Percentiles rank a stretch among this genome's conserved stretches.
These are phyloP conservation scores for Taphrina sp. DNA, from an alignment of 1,139 yeast species.

Conservation along the genomic window DNA sequence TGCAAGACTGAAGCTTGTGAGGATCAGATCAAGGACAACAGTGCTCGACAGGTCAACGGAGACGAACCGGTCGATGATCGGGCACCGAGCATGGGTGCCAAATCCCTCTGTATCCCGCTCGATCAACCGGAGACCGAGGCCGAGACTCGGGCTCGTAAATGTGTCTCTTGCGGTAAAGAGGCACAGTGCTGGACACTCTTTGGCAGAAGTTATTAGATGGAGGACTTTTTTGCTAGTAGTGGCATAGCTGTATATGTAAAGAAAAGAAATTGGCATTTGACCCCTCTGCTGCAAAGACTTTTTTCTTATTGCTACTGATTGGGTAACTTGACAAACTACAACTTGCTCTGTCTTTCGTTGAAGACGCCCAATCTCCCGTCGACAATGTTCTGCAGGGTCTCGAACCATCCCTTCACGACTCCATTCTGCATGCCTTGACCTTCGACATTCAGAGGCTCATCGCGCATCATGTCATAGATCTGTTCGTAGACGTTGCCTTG, in stretches of 20 bases:
- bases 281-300: too few species aligned
- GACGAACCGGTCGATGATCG: constrained; percentile 89
- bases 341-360: constrained; percentile 22
- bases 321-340: too few species aligned
- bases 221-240: too few species aligned
- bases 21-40: constrained; percentile 91
- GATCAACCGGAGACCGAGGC: constrained; percentile 61
- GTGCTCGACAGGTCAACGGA: constrained; percentile 77
- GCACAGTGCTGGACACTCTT: constrained; percentile 88
- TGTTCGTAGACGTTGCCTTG: constrained; percentile 85
- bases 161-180: constrained; percentile 74
- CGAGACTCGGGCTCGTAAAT: constrained; percentile 59
- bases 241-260: too few species aligned
- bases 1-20: constrained; percentile 94
- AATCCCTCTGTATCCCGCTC: constrained; percentile 93
- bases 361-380: constrained; percentile 26
- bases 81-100: constrained; percentile 99
- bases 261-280: too few species aligned
- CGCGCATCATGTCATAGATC: constrained; percentile 51
- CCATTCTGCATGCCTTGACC: constrained; percentile 28
- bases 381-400: constrained; percentile 22
- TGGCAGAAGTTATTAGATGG: constrained; percentile 89
- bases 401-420: constrained; percentile 29
- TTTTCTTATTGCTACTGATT: too few species aligned
- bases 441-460: constrained; percentile 27